Conservation (phyloP, 179 eudicot species). For the Silene vulgaris region DNA sequence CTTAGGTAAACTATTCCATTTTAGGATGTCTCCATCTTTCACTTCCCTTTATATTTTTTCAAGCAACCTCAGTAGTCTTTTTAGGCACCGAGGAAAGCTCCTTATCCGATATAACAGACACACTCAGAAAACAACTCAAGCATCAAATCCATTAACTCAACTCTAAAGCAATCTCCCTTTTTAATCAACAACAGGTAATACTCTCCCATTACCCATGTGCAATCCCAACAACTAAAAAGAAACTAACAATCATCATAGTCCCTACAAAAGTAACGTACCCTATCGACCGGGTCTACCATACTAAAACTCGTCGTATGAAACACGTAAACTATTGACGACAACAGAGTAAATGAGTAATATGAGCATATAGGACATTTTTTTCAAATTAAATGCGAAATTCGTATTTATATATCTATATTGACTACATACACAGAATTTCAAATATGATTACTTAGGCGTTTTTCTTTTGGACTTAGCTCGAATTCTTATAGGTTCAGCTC, state of each 20-base stretch:
- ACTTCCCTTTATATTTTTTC: background rate
- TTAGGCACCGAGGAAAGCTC: background rate
- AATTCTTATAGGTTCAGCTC: no score
- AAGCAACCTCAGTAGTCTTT: no score
- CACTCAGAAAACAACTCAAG: background rate
- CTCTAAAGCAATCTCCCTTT: slow-evolving; percentile 3
- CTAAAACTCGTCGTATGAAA: no score
- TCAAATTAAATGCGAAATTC: no score
- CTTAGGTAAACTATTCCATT: background rate
- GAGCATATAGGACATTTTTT: no score
- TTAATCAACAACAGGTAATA: background rate
- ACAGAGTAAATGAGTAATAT: no score
- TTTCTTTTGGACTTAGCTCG: no score
- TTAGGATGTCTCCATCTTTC: background rate
- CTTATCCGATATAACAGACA: slow-evolving; percentile 1
- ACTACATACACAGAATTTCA: no score
- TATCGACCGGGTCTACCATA: no score
- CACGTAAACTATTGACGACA: no score
- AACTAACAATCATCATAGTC: background rate
- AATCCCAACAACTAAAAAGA: background rate
- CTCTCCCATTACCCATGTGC: slow-evolving; percentile 8
- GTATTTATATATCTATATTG: no score
- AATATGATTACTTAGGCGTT: no score
- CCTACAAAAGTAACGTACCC: background rate
- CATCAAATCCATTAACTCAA: background rate